Evolutionary conservation across 805 yeast species (phyloP), one percentile per base, ranked within the genome.

Genomic region (Teunomyces funiuensis): DNA sequence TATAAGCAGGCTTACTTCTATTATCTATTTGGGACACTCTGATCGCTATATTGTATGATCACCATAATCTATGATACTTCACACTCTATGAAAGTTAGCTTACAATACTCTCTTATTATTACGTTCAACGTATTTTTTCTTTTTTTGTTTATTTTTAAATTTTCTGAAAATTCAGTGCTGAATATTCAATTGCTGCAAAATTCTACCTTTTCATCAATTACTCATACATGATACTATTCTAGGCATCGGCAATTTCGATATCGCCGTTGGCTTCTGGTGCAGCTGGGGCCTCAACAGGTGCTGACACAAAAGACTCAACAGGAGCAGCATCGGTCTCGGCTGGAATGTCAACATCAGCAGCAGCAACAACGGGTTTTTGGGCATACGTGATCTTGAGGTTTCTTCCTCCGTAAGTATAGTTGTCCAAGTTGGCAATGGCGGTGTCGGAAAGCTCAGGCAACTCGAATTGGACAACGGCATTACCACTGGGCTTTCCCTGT

Each of bases 321-420:
- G 31, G 14, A 25, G 27, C 33, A 13, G 13, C 29, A 13, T 19
- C 30, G 9, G 25, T 22, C 10, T 22, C 25, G 3, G 25, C 22
- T 30, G 25, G 25, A 6, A 22, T 22, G 5, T 22, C 25, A 28
- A 10, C 31, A 7, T 10, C 19, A 30, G 19, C 23, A 11, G 13
- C 34, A 30, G 20, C 23, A 15, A n/a, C 15, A 10, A 18, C 31
- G 23, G 42, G 53, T 26, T 46, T 50, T 43, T 68, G 66, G 13
- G 90, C 97, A 62, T 74, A 90, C 1, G 89, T 69, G 28, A 91
- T 76, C 18, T 63, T 70, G 50, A 90, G 68, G 47, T 77, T 79
- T 54, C 95, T 81, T 30, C 83, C 87, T 53, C 97, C 98, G 57
- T 90, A 91, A 45, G 75, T 80, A 66, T 90, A 91, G 39, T 80